Base-by-base conservation (phyloP, 805 yeast species). In the Wickerhamia fluorescens region DNA sequence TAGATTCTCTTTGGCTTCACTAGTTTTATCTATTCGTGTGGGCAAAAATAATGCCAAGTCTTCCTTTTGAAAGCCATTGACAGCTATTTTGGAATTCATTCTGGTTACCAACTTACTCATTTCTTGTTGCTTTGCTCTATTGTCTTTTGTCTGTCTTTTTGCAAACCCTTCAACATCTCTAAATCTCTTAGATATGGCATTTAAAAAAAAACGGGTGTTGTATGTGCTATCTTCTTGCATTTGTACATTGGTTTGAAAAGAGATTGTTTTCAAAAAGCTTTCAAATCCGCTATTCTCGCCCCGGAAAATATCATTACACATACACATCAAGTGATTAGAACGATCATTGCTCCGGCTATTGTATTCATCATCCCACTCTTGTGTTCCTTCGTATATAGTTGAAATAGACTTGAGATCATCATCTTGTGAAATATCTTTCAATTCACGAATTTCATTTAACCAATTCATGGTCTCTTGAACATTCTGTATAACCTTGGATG, bases 101-200 rank as follows among this genome's bases (percentile, higher is more conserved):
- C 57, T 68, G 22, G 43, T 45, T 4, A 47, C 47, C 7, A 71
- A 35, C 16, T 42, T 47, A 25, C 58, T 56, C 14, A 70, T 41
- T 37, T 73, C 80, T 25, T 62, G 68, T 17, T 68, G 64, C 31
- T 71, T 61, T 30, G 51, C 46, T 36, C 68, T 71, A 41, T 72
- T 77, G 41, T 84, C 94, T 45, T 78, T 79, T 33, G 88, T 84
- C 35, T 84, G 66, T 46, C 75, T 82, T 45, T 92, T 78, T 2
- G 97, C 97, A 42, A 88, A 66, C 5, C 79, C 73, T 50, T 92
- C 97, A 28, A 89, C 94, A 47, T 89, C 97, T 31, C 71, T 3
- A 45, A 92, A 88, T 34, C 98, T 63, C 47, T 80, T 76, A 21
- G 77, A 68, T 3, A 87, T 58, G 1, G 68, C 67, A 29, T 55